A percentile compares a stretch with the other conserved stretches of the same genome.
These are phyloP conservation scores for Tulasnella sp. DNA, from an alignment of 768 basidiomycete species.

Conservation along the genomic window DNA sequence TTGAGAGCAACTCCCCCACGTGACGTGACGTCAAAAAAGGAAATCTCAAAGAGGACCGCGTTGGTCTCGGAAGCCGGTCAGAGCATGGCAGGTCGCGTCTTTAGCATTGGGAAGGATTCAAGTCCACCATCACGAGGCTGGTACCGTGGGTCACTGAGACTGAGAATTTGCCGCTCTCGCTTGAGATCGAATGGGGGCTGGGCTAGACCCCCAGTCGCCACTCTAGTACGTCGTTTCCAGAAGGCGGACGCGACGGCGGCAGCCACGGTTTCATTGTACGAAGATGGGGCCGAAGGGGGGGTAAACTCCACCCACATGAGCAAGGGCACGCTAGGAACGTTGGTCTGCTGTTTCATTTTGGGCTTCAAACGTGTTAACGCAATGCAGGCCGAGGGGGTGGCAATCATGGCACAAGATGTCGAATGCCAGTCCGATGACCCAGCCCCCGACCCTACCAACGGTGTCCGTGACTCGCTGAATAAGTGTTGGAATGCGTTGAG, in stretches of 20 bases:
- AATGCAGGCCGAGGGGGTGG: not conserved
- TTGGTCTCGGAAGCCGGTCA: not conserved
- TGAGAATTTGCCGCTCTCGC: not conserved
- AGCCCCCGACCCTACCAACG: not conserved
- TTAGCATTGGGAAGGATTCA: not conserved
- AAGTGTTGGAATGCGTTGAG: not conserved
- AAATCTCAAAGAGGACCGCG: not conserved
- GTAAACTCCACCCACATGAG: not conserved
- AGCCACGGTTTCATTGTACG: not conserved
- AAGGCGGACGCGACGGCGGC: not conserved
- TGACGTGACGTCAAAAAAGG: not conserved
- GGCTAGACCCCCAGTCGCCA: not conserved
- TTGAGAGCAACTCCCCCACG: not conserved
- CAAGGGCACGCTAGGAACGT: not conserved
- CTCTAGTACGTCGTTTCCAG: not conserved
- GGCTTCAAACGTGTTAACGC: slow-evolving; percentile 6
- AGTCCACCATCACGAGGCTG: not conserved
- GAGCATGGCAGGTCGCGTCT: not conserved
- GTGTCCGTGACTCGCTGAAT: slow-evolving; percentile 10
- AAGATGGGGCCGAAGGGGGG: not conserved
- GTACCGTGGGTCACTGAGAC: not conserved
- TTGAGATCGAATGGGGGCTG: not conserved
- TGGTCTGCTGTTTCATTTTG: slow-evolving; percentile 6
- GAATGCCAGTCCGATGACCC: not conserved
- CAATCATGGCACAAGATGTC: slow-evolving; percentile 10